Base-by-base conservation (phyloP, 2,329 filamentous ascomycete species). In the Paecilomyces dactylethromorphus region DNA sequence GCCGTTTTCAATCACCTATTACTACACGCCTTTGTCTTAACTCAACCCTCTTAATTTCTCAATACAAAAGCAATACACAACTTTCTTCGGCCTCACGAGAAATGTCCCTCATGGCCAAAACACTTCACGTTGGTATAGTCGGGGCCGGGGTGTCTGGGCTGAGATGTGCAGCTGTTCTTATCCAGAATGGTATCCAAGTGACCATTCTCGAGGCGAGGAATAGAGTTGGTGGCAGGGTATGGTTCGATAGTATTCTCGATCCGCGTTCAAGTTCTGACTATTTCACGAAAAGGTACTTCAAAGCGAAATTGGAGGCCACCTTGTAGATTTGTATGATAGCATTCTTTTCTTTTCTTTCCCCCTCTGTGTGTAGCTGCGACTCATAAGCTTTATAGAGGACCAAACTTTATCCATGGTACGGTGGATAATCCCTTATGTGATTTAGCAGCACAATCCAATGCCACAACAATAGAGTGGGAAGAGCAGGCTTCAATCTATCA, bases 321-420 rank as follows among this genome's bases (percentile, higher is more conserved):
- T 77, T 13, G 79, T 87, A 51, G 84, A 87, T 70, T 70, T 86
- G 82, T 85, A 77, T n/a, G n/a, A n/a, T n/a, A 65, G 81, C 18
- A 11, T 45, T 12, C 22, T 26, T 26, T n/a, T 24, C n/a, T n/a
- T n/a, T n/a, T n/a, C n/a, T n/a, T n/a, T n/a, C n/a, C n/a, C n/a
- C n/a, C n/a, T n/a, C n/a, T n/a, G n/a, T n/a, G n/a, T n/a, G n/a
- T n/a, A 10, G n/a, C 53, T 52, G 53, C 15, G 21, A 32, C 57
- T n/a, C n/a, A n/a, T n/a, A n/a, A n/a, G n/a, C n/a, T n/a, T n/a
- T n/a, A n/a, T n/a, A 86, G 83, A 11, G 84, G 84, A 2, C 82
- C 85, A 0, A 87, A 87, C 62, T 87, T 84, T 84, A 86, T 87
- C 54, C 85, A 87, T 68, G 85, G 84, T n/a, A 82, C 82, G 1